Evolutionary conservation across 1,284 basidiomycete genomes (phyloP).

Genomic region (Exobasidium cylindrosporum): DNA sequence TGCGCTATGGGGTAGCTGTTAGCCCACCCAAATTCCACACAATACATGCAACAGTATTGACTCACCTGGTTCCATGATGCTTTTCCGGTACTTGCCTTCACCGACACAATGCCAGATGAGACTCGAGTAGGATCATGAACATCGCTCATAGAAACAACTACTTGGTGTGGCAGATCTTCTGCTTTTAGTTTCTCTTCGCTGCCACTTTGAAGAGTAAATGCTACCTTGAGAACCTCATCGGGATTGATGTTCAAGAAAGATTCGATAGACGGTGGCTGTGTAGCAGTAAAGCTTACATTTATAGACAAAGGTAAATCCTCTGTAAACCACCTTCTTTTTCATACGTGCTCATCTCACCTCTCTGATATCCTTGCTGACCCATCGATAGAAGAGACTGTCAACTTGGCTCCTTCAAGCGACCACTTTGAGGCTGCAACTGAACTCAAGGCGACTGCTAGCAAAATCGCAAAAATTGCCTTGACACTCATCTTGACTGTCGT

Average conservation of each 20-base stretch:
- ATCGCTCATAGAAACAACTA: not conserved
- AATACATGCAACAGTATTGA: not conserved
- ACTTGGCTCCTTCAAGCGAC: conserved; percentile 5
- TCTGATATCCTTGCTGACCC: conserved; percentile 6
- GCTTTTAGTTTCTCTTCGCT: conserved; percentile 3
- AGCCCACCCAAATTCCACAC: not conserved
- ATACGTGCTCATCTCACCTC: too few relatives aligned
- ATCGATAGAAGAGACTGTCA: conserved; percentile 7
- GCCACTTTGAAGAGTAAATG: not conserved
- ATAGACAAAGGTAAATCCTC: not conserved
- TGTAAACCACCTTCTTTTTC: too few relatives aligned
- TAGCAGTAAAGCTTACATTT: not conserved
- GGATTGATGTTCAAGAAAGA: not conserved
- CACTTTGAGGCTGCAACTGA: not conserved
- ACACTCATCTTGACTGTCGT: too few relatives aligned
- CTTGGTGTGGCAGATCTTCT: conserved; percentile 1
- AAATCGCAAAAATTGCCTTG: too few relatives aligned
- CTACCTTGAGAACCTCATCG: conserved; percentile 3
- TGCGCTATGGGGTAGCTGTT: not conserved
- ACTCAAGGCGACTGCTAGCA: not conserved
- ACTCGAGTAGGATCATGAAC: not conserved
- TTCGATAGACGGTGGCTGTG: not conserved
- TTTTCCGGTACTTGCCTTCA: conserved; percentile 10
- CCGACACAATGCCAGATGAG: not conserved
- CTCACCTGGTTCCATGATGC: conserved; percentile 8